Evolutionary conservation across 2,329 filamentous ascomycete genomes (phyloP), one percentile per base, ranked within the genome.

Genomic region (Pestalotiopsis sp.): DNA sequence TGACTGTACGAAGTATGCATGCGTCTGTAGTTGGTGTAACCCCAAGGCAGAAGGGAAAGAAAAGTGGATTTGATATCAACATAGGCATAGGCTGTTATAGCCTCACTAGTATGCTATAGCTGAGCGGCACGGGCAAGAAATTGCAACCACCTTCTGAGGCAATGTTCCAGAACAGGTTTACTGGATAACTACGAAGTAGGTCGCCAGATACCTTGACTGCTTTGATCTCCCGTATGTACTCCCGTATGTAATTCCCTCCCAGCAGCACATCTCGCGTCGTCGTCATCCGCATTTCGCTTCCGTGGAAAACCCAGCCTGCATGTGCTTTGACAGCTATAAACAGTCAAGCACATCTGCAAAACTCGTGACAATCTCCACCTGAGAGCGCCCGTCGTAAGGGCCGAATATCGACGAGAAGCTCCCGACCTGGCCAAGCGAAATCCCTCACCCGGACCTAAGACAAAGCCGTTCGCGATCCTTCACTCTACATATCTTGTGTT

Each of bases 391-490:
- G 57, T 36, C 31, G 63, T 23, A 17, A 66, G 31, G 9, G 13
- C 27, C 27, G n/a, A 23, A 49, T n/a, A 3, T n/a, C 38, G 5
- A 13, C 14, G 23, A 49, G n/a, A 62, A 7, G 4, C 12, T 38
- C 45, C 49, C 17, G 63, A n/a, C 45, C 25, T 36, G 45, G 49
- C n/a, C 17, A 66, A 66, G 45, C 45, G 63, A 66, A 66, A 20
- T 65, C 49, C 45, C 63, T 56, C 14, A 57, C 23, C 63, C 1
- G 17, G 49, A 36, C 27, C 20, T 31, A 20, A 23, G n/a, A 36
- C 25, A 14, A 27, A 57, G 45, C n/a, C 49, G 27, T 66, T 14
- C 31, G n/a, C 25, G 41, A 27, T 17, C 41, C 20, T 57, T 9
- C 6, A 9, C 31, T 36, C 31, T 36, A 36, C 49, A 66, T 57